Base-by-base conservation (phyloP, 176 grass and related monocot genomes). In the Zoysia pacifica region DNA sequence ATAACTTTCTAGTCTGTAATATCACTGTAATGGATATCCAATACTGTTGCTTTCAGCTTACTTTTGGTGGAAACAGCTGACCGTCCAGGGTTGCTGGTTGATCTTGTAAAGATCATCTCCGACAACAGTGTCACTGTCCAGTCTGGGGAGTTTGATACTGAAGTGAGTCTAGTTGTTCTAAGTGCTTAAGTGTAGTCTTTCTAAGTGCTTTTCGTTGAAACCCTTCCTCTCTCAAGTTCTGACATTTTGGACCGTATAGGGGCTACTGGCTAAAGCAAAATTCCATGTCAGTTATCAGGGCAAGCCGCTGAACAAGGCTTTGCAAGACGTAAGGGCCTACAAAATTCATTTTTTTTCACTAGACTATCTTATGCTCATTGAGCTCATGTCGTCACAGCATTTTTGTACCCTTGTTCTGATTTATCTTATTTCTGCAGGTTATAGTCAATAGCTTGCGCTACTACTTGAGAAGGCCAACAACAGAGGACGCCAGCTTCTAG, bases 131-230 rank as follows among this genome's bases (percentile, higher is more conserved):
- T 99, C 20, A 90, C 83, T 45, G 93, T 95, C 63, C 86, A 93
- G 52, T 99, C 90, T 65, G 96, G 96, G 81, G 96, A 99, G 69
- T 99, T 99, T 81, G 92, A 99, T 50, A 99, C 93, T 39, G 90
- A 95, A 88, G 96, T 99, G 84, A 63, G 15, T 62, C 50, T 14
- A 69, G 19, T 75, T 37, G 4, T 67, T 15, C 2, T 0, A 28
- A 47, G 18, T 13, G 16, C 85, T 42, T 28, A 28, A 63, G 15
- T 62, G 46, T 14, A 69, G 19, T 75, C 20, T 2, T 67, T 15
- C 2, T 0, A 28, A 47, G 18, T 13, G 16, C 85, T 9, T 81
- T 19, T 49, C 66, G 49, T 67, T 48, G 11, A 16, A 79, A 65
- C 14, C 20, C 45, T 63, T 87, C 74, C 65, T 81, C 20, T 78